These are phyloP conservation scores for Dalbergia cochinchinensis DNA, from an alignment of 306 rosid genomes.

Conservation along the genomic window DNA sequence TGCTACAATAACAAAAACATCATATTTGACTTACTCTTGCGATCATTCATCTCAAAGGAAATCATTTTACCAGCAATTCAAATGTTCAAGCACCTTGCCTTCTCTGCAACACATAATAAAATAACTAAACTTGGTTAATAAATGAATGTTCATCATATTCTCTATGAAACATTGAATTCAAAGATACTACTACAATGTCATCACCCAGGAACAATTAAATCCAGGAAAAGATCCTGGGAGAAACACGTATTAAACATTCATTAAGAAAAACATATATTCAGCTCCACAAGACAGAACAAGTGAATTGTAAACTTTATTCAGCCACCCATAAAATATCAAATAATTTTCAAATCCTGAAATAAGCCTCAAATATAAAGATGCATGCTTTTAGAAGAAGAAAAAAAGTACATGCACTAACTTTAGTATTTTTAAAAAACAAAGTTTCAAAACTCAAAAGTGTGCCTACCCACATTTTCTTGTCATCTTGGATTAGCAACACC, in stretches of 20 bases:
- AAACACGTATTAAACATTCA: neutral
- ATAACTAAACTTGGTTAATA: slow-evolving; percentile 33
- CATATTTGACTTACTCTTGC: slow-evolving; percentile 76
- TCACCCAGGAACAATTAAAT: neutral
- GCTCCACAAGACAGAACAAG: slow-evolving; percentile 11
- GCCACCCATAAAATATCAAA: slow-evolving; percentile 37
- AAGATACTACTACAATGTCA: neutral
- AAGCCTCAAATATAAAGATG: neutral
- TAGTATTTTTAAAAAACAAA: neutral
- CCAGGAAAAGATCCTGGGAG: slow-evolving; percentile 3
- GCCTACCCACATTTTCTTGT: neutral
- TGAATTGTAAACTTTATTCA: slow-evolving; percentile 15
- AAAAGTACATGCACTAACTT: neutral
- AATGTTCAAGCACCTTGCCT: slow-evolving; percentile 42
- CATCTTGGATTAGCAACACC: neutral
- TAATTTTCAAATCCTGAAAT: slow-evolving; percentile 18
- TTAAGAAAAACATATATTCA: neutral
- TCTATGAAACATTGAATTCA: neutral
- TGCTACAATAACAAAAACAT: neutral
- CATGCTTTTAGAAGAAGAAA: neutral
- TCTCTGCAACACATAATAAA: slow-evolving; percentile 54
- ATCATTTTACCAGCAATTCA: slow-evolving; percentile 67
- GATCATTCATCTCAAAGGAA: slow-evolving; percentile 97
- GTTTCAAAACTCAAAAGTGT: neutral
- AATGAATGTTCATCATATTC: slow-evolving; percentile 29